Conservation (phyloP, 257 asterid species). For the Agastache rugosa region DNA sequence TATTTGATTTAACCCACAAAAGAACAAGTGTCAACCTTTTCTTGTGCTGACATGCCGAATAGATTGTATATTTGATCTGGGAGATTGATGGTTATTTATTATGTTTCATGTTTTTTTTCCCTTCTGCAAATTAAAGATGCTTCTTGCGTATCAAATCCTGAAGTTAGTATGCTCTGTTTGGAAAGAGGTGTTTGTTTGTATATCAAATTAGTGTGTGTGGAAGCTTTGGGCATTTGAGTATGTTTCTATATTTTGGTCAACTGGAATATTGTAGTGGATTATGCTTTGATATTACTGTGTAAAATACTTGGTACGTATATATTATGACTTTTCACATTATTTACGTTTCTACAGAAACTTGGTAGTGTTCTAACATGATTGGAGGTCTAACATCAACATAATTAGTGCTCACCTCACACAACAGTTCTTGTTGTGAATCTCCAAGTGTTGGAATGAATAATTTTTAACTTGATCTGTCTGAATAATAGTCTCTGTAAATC, state of each 20-base stretch:
- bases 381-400: neutral
- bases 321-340: neutral
- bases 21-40: neutral
- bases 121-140: neutral
- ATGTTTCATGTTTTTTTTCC: neutral
- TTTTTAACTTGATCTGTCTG: neutral
- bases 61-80: slow-evolving; percentile 9
- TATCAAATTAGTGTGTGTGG: neutral
- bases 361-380: neutral
- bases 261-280: neutral
- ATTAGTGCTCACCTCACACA: neutral
- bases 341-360: neutral
- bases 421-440: neutral
- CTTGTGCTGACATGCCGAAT: neutral
- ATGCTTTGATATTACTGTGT: slow-evolving; percentile 8
- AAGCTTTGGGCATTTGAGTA: slow-evolving; percentile 1
- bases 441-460: neutral
- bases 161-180: neutral
- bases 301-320: slow-evolving; percentile 1
- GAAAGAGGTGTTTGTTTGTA: neutral
- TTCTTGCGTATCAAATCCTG: slow-evolving; percentile 13
- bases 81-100: slow-evolving; percentile 4
- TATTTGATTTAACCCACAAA: neutral
- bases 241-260: neutral
- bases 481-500: neutral